Evolutionary conservation across 2,329 filamentous ascomycete genomes (phyloP).

Genomic region (Tympanopsis confertula): DNA sequence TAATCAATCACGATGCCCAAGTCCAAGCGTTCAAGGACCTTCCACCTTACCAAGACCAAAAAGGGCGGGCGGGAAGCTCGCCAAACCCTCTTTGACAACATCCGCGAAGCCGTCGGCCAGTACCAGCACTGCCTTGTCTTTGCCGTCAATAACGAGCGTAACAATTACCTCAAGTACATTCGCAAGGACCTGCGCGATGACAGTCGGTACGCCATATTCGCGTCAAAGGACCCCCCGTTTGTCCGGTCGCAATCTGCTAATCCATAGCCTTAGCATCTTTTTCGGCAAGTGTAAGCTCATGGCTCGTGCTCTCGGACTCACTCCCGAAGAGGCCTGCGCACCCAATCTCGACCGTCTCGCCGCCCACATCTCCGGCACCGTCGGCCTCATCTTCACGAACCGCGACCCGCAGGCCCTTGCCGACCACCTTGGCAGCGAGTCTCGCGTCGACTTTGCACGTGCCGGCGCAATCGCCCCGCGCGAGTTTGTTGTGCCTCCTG

Average conservation of each 20-base stretch:
- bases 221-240: conserved; percentile 2
- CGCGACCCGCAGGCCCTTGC: conserved; percentile 56
- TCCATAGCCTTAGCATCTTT: conserved; percentile 58
- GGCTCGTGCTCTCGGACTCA: conserved; percentile 80
- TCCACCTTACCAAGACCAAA: conserved; percentile 79
- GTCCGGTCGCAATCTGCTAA: conserved; percentile 2
- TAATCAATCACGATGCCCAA: conserved; percentile 67
- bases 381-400: conserved; percentile 84
- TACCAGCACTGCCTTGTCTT: conserved; percentile 93
- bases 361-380: conserved; percentile 64
- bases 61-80: conserved; percentile 93
- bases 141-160: conserved; percentile 92
- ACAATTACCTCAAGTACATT: conserved; percentile 87
- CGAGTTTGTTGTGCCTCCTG: conserved; percentile 69
- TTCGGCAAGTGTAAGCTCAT: conserved; percentile 99
- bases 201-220: conserved; percentile 50
- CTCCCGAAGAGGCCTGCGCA: conserved; percentile 67
- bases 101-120: conserved; percentile 72
- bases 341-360: conserved; percentile 63
- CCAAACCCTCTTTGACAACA: conserved; percentile 74
- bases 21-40: conserved; percentile 82
- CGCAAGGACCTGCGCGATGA: conserved; percentile 74
- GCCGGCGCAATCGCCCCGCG: conserved; percentile 68
- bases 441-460: conserved; percentile 79
- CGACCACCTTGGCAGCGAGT: conserved; percentile 61